A percentile compares a stretch with the other conserved stretches of the same genome.
These are phyloP conservation scores for Paracamarosporium sp. DNA, from an alignment of 2,329 filamentous ascomycete genomes.

Conservation along the genomic window DNA sequence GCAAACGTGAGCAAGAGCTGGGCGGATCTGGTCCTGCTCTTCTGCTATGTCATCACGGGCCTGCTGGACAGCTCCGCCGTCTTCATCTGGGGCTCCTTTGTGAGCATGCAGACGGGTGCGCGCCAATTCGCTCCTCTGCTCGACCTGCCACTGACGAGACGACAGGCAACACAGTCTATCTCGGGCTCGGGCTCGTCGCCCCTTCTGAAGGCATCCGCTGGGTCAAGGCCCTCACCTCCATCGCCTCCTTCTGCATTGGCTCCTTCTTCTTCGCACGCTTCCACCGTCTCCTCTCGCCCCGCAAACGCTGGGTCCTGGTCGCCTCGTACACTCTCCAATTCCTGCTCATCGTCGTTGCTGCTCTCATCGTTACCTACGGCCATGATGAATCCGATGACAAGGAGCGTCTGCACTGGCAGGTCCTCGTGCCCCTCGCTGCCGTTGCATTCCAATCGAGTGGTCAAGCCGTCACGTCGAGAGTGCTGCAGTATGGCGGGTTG, in stretches of 20 bases:
- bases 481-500: constrained; percentile 71
- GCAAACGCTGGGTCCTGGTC: constrained; percentile 69
- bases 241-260: constrained; percentile 73
- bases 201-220: constrained; percentile 63
- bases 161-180: constrained; percentile 75
- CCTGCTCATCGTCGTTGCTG: constrained; percentile 49
- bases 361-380: constrained; percentile 53
- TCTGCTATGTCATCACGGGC: constrained; percentile 79
- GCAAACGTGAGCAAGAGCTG: constrained; percentile 66
- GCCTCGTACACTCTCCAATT: constrained; percentile 50
- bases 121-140: constrained; percentile 3
- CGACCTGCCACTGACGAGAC: constrained; percentile 15
- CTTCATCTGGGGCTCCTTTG: constrained; percentile 79
- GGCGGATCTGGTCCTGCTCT: constrained; percentile 72
- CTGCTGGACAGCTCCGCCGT: constrained; percentile 78
- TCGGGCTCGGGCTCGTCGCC: constrained; percentile 74
- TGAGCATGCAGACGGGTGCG: constrained; percentile 81
- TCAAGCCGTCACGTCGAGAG: constrained; percentile 76
- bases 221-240: constrained; percentile 75
- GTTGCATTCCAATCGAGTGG: constrained; percentile 80
- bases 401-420: constrained; percentile 51
- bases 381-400: constrained; percentile 40
- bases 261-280: constrained; percentile 74
- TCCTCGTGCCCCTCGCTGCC: constrained; percentile 71
- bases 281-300: constrained; percentile 68